Percentiles rank a stretch among this genome's conserved stretches.
Evolutionary conservation across 495 filamentous ascomycete genomes (phyloP).

Genomic region (Astrocystis sublimbata): DNA sequence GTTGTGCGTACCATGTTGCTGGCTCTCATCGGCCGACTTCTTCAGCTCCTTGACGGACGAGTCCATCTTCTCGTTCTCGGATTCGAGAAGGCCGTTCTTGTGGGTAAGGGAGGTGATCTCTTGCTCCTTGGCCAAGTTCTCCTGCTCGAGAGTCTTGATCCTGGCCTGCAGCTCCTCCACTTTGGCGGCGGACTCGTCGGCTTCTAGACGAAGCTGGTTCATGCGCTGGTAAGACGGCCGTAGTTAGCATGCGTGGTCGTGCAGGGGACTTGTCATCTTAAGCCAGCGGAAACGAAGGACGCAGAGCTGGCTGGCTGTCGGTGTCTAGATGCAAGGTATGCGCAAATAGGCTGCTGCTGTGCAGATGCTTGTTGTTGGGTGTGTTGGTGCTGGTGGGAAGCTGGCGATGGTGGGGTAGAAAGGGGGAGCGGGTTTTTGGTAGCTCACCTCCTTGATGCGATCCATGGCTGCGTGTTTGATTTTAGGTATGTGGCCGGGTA

Average conservation of each 20-base stretch:
- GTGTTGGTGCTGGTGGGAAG: no score
- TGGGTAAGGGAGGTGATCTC: slow-evolving; percentile 93
- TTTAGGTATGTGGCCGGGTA: slow-evolving; percentile 15
- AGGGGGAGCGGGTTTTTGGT: slow-evolving; percentile 33
- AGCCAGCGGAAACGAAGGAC: not conserved
- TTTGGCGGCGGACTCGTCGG: slow-evolving; percentile 74
- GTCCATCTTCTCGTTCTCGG: slow-evolving; percentile 89
- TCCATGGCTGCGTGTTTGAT: slow-evolving; percentile 61
- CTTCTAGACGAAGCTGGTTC: slow-evolving; percentile 87
- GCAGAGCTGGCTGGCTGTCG: not conserved
- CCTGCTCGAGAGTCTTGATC: slow-evolving; percentile 89
- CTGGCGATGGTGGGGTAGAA: slow-evolving; percentile 46
- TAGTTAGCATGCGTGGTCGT: slow-evolving; percentile 21
- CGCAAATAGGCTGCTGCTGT: not conserved
- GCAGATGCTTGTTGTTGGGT: no score
- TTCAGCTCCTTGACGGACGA: slow-evolving; percentile 73
- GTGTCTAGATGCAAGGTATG: not conserved
- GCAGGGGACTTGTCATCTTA: not conserved
- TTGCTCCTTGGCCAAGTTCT: slow-evolving; percentile 94
- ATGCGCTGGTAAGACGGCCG: slow-evolving; percentile 66
- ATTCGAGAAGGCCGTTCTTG: slow-evolving; percentile 86
- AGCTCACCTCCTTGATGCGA: slow-evolving; percentile 79
- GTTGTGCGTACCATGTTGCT: slow-evolving; percentile 76
- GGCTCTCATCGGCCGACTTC: slow-evolving; percentile 69
- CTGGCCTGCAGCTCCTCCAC: slow-evolving; percentile 83